Percentiles rank a stretch among this genome's conserved stretches.
Evolutionary conservation across 805 yeast genomes (phyloP).

Genomic region (Grigorovia humatica): DNA sequence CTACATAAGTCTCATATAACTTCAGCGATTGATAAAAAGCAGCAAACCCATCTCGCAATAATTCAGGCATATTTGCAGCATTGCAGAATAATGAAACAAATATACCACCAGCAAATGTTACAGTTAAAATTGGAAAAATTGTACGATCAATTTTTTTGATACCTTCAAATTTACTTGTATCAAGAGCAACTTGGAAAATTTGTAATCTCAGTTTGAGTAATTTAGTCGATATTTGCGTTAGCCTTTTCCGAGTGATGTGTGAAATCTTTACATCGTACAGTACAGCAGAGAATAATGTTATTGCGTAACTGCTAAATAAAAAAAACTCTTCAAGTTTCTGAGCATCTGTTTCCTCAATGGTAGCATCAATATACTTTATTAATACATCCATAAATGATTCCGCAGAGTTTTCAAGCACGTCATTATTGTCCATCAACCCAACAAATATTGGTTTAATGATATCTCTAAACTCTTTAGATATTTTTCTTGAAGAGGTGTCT

Average conservation of each 20-base stretch:
- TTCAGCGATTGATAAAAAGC: constrained; percentile 8
- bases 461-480: constrained; percentile 7
- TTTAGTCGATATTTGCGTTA: constrained; percentile 30
- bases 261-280: constrained; percentile 21
- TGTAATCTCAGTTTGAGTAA: constrained; percentile 29
- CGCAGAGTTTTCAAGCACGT: constrained; percentile 26
- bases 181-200: constrained; percentile 18
- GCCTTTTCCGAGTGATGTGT: constrained; percentile 23
- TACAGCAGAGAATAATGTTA: constrained; percentile 28
- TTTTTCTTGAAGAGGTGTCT: constrained; percentile 4
- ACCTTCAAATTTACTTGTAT: constrained; percentile 14
- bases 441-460: constrained; percentile 28
- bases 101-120: constrained; percentile 39
- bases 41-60: constrained; percentile 5
- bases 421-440: constrained; percentile 29
- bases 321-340: constrained; percentile 6
- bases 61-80: constrained; percentile 7
- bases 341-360: constrained; percentile 13
- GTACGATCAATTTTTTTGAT: constrained; percentile 14
- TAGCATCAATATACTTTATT: constrained; percentile 8
- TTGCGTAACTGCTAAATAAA: constrained; percentile 24
- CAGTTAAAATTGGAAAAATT: constrained; percentile 26
- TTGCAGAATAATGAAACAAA: constrained; percentile 39
- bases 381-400: constrained; percentile 26
- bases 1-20: constrained; percentile 19